phyloP scores from a whole-genome alignment of 78 protist genomes.

The Cavenderia fasciculata region DNA sequence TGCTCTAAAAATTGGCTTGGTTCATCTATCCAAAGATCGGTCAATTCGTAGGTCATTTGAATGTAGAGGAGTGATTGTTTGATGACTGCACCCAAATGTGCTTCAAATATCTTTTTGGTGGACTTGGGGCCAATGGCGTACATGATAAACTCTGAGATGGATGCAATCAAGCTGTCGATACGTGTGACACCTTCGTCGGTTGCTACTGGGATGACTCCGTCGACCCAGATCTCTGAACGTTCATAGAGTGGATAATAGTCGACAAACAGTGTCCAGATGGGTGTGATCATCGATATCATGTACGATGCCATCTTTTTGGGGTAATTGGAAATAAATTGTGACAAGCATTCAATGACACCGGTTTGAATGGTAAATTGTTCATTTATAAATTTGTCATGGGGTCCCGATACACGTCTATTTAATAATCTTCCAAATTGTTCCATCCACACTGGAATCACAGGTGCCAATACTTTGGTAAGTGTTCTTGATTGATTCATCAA shows the following conservation, averaged over 20 bases:
- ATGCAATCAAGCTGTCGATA: slow-evolving; percentile 10
- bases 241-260: slow-evolving; percentile 22
- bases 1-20: slow-evolving; percentile 23
- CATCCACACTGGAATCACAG: slow-evolving; percentile 6
- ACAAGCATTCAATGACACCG: background rate
- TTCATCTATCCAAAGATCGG: slow-evolving; percentile 13
- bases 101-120: background rate
- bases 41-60: slow-evolving; percentile 6
- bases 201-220: background rate
- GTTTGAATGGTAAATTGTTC: slow-evolving; percentile 18
- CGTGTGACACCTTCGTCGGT: slow-evolving; percentile 14
- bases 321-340: background rate
- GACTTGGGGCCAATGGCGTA: background rate
- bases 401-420: background rate
- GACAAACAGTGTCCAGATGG: slow-evolving; percentile 40
- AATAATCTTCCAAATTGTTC: background rate
- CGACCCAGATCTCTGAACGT: background rate
- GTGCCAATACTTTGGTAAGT: background rate
- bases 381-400: background rate
- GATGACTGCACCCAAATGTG: background rate
- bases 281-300: background rate
- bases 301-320: background rate
- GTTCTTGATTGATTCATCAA: background rate
- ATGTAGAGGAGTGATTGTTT: background rate
- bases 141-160: slow-evolving; percentile 23